phyloP scores from a whole-genome alignment of 1,139 yeast genomes.

The Zygosaccharomyces pseudobailii region DNA sequence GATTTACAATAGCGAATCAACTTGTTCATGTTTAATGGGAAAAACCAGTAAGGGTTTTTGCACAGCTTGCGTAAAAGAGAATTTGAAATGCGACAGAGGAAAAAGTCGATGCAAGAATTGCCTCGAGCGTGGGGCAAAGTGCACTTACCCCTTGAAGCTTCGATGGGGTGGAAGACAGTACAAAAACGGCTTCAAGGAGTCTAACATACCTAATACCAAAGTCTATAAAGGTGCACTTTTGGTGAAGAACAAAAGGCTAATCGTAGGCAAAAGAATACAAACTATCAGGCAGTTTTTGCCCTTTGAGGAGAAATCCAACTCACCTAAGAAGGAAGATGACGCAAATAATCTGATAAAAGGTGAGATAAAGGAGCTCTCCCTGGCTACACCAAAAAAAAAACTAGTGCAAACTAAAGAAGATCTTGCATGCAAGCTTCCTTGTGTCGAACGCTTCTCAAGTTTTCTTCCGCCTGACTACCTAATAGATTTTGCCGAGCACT shows the following conservation, averaged over 20 bases:
- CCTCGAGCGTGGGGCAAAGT: constrained; percentile 40
- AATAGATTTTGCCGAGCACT: background rate
- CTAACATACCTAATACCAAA: constrained; percentile 2
- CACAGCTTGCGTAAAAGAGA: constrained; percentile 61
- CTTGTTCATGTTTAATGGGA: background rate
- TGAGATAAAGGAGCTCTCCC: background rate
- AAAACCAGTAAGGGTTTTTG: constrained; percentile 35
- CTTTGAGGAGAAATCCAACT: background rate
- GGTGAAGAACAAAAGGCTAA: constrained; percentile 1
- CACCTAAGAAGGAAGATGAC: background rate
- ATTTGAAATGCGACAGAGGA: constrained; percentile 68
- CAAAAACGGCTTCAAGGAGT: constrained; percentile 1
- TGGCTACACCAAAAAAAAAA: background rate
- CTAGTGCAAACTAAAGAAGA: background rate
- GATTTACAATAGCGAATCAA: background rate
- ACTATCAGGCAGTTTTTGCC: background rate
- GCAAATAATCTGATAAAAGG: background rate
- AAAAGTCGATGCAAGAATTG: constrained; percentile 66
- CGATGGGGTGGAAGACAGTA: constrained; percentile 80
- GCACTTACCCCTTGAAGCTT: constrained; percentile 63
- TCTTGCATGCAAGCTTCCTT: background rate
- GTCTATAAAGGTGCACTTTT: constrained; percentile 1
- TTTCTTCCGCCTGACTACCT: background rate
- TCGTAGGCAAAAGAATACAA: background rate
- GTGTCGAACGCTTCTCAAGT: background rate